These are phyloP conservation scores for Phtheirospermum japonicum DNA, from an alignment of 257 asterid genomes.

Conservation along the genomic window DNA sequence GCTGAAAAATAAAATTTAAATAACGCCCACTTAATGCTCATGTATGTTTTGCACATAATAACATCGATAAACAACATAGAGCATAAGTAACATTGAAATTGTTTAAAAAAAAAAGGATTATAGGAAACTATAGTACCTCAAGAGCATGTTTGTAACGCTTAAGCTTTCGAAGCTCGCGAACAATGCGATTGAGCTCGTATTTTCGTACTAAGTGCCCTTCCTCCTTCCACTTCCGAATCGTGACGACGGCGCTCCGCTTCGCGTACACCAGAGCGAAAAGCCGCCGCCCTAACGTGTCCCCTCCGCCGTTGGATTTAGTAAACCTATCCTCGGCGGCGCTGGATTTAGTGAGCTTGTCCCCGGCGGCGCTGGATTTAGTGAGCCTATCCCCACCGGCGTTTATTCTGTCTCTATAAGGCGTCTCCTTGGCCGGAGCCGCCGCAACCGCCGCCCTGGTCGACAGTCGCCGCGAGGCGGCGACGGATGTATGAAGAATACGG, in stretches of 20 bases:
- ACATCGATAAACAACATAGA: constrained; percentile 3
- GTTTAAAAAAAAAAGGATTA: background rate
- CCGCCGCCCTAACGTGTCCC: constrained; percentile 73
- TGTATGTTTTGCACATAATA: constrained; percentile 4
- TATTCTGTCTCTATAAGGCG: constrained; percentile 17
- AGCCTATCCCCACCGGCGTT: background rate
- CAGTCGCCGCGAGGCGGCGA: constrained; percentile 58
- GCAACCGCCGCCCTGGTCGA: constrained; percentile 46
- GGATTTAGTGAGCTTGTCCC: background rate
- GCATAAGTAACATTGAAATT: background rate
- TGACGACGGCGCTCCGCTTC: constrained; percentile 74
- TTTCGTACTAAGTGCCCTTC: constrained; percentile 71
- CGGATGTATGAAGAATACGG: constrained; percentile 43
- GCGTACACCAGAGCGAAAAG: constrained; percentile 59
- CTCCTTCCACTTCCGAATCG: constrained; percentile 84
- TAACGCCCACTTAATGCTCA: background rate
- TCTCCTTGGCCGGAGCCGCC: constrained; percentile 32
- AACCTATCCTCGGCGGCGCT: background rate
- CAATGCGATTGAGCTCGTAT: constrained; percentile 81
- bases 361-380: background rate
- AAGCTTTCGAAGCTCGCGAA: constrained; percentile 76
- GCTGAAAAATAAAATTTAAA: background rate
- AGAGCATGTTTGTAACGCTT: constrained; percentile 86
- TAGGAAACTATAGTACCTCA: constrained; percentile 48
- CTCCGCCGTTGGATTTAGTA: constrained; percentile 28